Percentiles rank a stretch among this genome's conserved stretches.
Conservation (phyloP, 2,329 filamentous ascomycete genomes). For the Claviceps africana region DNA sequence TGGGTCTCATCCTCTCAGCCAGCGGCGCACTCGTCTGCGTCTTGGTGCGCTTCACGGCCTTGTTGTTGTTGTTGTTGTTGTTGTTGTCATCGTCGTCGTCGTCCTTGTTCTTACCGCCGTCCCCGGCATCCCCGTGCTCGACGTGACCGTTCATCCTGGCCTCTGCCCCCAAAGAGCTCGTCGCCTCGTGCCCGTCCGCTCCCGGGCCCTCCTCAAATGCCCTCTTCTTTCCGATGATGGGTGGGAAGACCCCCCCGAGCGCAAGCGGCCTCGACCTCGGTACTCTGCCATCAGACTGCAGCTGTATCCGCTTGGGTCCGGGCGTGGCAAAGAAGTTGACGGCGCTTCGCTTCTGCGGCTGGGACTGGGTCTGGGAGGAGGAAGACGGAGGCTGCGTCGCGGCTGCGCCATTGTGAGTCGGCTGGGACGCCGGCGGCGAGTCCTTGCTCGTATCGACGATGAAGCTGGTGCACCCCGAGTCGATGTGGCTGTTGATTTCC, state of each 20-base stretch:
- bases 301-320: slow-evolving; percentile 35
- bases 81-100: slow-evolving; percentile 4
- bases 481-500: slow-evolving; percentile 82
- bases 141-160: neutral
- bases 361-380: slow-evolving; percentile 23
- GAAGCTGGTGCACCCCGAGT: slow-evolving; percentile 62
- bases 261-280: slow-evolving; percentile 20
- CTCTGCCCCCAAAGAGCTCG: slow-evolving; percentile 1
- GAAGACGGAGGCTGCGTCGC: neutral
- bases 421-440: slow-evolving; percentile 16
- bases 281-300: slow-evolving; percentile 13
- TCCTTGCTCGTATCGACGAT: slow-evolving; percentile 37
- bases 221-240: slow-evolving; percentile 31
- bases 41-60: slow-evolving; percentile 49
- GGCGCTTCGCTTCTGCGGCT: slow-evolving; percentile 35
- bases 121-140: neutral
- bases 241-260: slow-evolving; percentile 17
- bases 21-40: slow-evolving; percentile 63
- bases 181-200: slow-evolving; percentile 7
- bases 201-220: slow-evolving; percentile 42
- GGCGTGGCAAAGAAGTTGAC: slow-evolving; percentile 50
- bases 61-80: slow-evolving; percentile 2
- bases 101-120: too few relatives aligned
- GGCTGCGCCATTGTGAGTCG: slow-evolving; percentile 2
- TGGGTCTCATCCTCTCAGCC: slow-evolving; percentile 86